phyloP scores from a whole-genome alignment of 2,329 filamentous ascomycete species.

The Keithomyces neogunnii region DNA sequence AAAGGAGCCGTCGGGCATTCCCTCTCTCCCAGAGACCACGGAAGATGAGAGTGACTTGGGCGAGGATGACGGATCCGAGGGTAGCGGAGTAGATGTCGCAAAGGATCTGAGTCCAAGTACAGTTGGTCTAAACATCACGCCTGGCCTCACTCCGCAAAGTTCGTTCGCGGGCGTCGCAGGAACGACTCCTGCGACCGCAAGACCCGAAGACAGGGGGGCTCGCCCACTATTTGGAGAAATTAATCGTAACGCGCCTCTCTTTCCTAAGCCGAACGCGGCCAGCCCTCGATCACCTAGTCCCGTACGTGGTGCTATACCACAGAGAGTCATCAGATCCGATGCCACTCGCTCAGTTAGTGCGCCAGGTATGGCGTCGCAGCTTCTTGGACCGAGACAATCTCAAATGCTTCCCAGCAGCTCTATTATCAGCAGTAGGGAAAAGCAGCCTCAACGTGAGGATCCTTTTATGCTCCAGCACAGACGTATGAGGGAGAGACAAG shows the following conservation, averaged over 20 bases:
- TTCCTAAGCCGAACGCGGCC: constrained; percentile 44
- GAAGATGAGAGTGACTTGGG: constrained; percentile 30
- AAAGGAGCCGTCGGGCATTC: constrained; percentile 22
- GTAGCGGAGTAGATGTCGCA: constrained; percentile 57
- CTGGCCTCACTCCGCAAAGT: constrained; percentile 47
- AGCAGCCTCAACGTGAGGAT: constrained; percentile 29
- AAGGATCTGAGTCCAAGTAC: constrained; percentile 51
- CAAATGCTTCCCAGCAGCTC: constrained; percentile 28
- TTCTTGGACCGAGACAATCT: constrained; percentile 34
- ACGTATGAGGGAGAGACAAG: constrained; percentile 43
- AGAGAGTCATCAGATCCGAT: constrained; percentile 39
- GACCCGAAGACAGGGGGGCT: constrained; percentile 23
- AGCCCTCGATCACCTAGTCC: constrained; percentile 68
- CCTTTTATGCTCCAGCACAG: constrained; percentile 41
- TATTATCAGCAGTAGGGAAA: constrained; percentile 30
- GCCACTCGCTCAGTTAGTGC: constrained; percentile 50
- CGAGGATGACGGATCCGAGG: constrained; percentile 42
- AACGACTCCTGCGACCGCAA: constrained; percentile 18
- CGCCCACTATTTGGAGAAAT: constrained; percentile 47
- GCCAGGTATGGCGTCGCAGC: constrained; percentile 48
- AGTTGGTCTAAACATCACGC: constrained; percentile 34
- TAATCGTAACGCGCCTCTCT: constrained; percentile 38
- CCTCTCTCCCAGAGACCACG: constrained; percentile 31
- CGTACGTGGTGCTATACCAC: constrained; percentile 49
- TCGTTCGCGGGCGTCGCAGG: constrained; percentile 46